phyloP scores from a whole-genome alignment of 805 yeast genomes.

The Candida chauliodis region DNA sequence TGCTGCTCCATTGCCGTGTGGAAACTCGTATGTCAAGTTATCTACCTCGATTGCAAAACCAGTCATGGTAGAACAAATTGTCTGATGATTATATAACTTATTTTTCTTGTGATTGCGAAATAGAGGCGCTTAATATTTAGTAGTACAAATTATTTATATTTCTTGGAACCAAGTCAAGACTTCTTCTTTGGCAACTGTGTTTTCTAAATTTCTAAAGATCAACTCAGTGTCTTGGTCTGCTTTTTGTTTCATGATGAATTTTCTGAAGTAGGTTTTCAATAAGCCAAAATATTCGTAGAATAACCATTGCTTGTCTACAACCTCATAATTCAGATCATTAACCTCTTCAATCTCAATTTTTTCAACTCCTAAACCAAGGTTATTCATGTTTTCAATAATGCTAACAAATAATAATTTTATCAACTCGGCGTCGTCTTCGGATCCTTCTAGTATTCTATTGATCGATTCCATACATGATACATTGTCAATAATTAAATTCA shows the following conservation, averaged over 20 bases:
- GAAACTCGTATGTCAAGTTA: slow-evolving; percentile 66
- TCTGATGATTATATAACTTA: too few relatives aligned
- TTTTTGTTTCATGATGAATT: slow-evolving; percentile 18
- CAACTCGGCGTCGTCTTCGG: slow-evolving; percentile 4
- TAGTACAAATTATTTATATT: neutral
- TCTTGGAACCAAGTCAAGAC: slow-evolving; percentile 12
- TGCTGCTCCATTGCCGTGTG: slow-evolving; percentile 26
- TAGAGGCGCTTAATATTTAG: too few relatives aligned
- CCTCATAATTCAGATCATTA: slow-evolving; percentile 21
- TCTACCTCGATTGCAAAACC: slow-evolving; percentile 55
- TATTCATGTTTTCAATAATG: slow-evolving; percentile 31
- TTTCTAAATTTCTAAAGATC: slow-evolving; percentile 18
- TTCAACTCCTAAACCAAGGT: slow-evolving; percentile 14
- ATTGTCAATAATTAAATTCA: slow-evolving; percentile 35
- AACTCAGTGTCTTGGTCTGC: slow-evolving; percentile 15
- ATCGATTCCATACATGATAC: slow-evolving; percentile 43
- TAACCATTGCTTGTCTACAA: slow-evolving; percentile 39
- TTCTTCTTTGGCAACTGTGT: slow-evolving; percentile 19
- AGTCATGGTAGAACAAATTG: too few relatives aligned
- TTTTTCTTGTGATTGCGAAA: neutral
- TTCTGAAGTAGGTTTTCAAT: slow-evolving; percentile 36
- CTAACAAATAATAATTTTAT: slow-evolving; percentile 17
- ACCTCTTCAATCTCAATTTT: slow-evolving; percentile 25
- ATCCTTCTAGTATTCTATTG: slow-evolving; percentile 25
- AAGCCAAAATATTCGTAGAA: slow-evolving; percentile 41